phyloP scores from a whole-genome alignment of 306 rosid species.

The Acacia confusa region DNA sequence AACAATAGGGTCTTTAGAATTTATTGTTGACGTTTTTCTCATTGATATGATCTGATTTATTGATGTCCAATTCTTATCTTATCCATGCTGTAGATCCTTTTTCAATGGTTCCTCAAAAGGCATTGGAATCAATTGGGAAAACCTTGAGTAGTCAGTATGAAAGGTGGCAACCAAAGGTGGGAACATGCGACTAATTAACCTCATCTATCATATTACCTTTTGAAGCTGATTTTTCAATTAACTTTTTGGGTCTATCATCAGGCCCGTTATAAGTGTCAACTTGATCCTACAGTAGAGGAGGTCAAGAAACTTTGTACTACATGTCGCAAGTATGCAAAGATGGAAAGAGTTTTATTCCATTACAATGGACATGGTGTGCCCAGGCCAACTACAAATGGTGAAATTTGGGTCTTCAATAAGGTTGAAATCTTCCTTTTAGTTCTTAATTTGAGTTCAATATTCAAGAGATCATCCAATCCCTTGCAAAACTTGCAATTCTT shows the following conservation, averaged over 20 bases:
- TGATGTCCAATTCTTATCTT: slow-evolving; percentile 7
- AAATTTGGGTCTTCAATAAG: slow-evolving; percentile 99
- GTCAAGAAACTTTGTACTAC: slow-evolving; percentile 95
- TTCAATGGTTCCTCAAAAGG: slow-evolving; percentile 92
- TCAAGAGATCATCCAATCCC: neutral
- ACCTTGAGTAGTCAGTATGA: slow-evolving; percentile 84
- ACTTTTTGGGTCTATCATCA: slow-evolving; percentile 43
- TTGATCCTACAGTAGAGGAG: slow-evolving; percentile 95
- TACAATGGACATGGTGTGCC: slow-evolving; percentile 99
- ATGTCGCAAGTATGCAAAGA: slow-evolving; percentile 83
- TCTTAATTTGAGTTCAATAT: neutral
- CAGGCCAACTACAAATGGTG: slow-evolving; percentile 93
- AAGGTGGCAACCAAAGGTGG: slow-evolving; percentile 99
- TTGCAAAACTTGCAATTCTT: neutral
- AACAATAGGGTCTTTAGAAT: neutral
- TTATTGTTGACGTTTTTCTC: neutral
- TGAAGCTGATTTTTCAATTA: slow-evolving; percentile 31
- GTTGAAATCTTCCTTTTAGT: slow-evolving; percentile 33
- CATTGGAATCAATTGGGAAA: slow-evolving; percentile 90
- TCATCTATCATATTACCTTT: slow-evolving; percentile 27
- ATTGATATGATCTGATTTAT: neutral
- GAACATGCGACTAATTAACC: slow-evolving; percentile 27
- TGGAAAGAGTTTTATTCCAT: slow-evolving; percentile 95
- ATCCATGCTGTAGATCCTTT: slow-evolving; percentile 71
- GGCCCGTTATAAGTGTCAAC: slow-evolving; percentile 93